These are phyloP conservation scores for Tricholoma hemisulphureum DNA, from an alignment of 768 basidiomycete species.

Conservation along the genomic window DNA sequence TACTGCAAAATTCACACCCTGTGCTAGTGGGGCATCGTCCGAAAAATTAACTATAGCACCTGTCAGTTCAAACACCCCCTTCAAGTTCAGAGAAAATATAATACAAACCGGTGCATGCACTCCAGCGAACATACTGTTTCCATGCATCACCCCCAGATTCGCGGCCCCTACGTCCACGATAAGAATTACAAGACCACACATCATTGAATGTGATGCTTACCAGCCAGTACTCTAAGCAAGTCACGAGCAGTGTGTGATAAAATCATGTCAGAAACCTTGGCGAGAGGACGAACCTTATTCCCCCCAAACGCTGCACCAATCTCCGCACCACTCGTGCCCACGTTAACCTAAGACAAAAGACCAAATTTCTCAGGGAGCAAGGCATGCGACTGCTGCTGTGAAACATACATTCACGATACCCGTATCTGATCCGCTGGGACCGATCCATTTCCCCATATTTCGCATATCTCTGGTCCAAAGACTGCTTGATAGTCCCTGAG, in stretches of 20 bases:
- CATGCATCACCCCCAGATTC: conserved; percentile 99
- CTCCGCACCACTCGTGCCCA: conserved; percentile 59
- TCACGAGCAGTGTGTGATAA: conserved; percentile 13
- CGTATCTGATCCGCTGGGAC: conserved; percentile 82
- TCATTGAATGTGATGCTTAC: conserved; percentile 40
- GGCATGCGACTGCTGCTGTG: conserved; percentile 9
- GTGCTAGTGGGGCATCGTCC: conserved; percentile 84
- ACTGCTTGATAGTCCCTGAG: conserved; percentile 81
- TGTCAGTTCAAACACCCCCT: conserved; percentile 9
- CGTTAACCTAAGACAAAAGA: conserved; percentile 45
- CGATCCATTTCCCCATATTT: conserved; percentile 89
- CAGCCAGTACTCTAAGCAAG: conserved; percentile 73
- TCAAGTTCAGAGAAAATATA: neutral
- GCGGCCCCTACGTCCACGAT: conserved; percentile 63
- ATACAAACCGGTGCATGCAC: conserved; percentile 70
- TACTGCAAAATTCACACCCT: conserved; percentile 93
- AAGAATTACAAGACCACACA: conserved; percentile 2
- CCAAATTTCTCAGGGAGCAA: conserved; percentile 5
- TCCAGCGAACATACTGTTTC: conserved; percentile 95
- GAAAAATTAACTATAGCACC: conserved; percentile 74
- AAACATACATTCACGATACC: conserved; percentile 86
- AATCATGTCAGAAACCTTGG: conserved; percentile 14
- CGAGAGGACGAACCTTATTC: conserved; percentile 66
- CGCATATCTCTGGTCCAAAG: conserved; percentile 87
- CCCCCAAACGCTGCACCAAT: conserved; percentile 88